A percentile compares a stretch with the other conserved stretches of the same genome.
Evolutionary conservation across 495 filamentous ascomycete species (phyloP).

Genomic region (Trichodelitschia bisporula): DNA sequence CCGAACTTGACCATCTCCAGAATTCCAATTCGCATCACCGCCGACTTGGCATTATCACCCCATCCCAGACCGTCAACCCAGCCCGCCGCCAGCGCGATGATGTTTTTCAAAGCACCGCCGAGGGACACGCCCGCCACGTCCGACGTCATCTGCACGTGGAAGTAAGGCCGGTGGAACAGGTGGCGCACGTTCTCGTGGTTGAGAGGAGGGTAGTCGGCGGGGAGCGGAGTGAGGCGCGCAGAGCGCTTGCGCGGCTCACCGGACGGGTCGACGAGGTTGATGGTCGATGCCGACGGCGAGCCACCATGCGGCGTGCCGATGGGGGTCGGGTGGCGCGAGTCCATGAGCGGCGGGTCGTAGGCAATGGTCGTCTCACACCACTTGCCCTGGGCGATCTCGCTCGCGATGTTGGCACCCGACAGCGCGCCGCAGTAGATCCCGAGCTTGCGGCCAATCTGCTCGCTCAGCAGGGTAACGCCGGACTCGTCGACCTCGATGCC

Average conservation of each 20-base stretch:
- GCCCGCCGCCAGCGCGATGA: conserved; percentile 82
- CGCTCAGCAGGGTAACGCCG: conserved; percentile 72
- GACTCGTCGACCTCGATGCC: conserved; percentile 73
- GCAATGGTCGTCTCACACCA: conserved; percentile 93
- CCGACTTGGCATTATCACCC: conserved; percentile 95
- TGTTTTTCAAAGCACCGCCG: conserved; percentile 89
- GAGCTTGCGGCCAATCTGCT: conserved; percentile 69
- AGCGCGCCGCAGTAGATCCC: conserved; percentile 95
- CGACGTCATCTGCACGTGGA: conserved; percentile 76
- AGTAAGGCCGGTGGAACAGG: conserved; percentile 92
- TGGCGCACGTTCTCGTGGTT: conserved; percentile 54
- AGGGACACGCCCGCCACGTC: conserved; percentile 94
- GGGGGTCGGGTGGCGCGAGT: conserved; percentile 46
- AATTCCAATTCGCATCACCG: conserved; percentile 85
- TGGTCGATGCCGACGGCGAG: conserved; percentile 23
- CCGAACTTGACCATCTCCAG: conserved; percentile 92
- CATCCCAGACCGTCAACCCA: conserved; percentile 90
- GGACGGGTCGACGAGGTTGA: conserved; percentile 26
- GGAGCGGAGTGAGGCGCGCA: conserved; percentile 40
- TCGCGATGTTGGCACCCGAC: conserved; percentile 90
- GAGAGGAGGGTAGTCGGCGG: conserved; percentile 54
- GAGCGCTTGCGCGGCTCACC: conserved; percentile 20
- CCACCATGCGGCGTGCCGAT: conserved; percentile 17
- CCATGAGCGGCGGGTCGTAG: conserved; percentile 77
- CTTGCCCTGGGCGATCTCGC: conserved; percentile 81